Percentiles rank a stretch among this genome's conserved stretches.
Evolutionary conservation across 306 rosid genomes (phyloP).

Genomic region (Lithocarpus polystachyus): DNA sequence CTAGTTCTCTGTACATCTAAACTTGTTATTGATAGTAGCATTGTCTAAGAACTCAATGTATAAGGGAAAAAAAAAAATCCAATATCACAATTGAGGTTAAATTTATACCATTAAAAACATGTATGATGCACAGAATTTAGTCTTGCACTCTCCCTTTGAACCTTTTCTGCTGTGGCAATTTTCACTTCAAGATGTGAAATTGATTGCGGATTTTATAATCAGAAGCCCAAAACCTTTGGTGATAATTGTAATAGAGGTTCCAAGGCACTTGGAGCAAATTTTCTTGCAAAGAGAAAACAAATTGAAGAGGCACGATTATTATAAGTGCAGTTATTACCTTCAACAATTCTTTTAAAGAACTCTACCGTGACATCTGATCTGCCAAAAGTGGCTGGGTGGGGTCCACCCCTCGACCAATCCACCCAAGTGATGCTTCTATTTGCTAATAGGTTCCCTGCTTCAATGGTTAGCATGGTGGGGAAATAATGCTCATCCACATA

Average conservation of each 20-base stretch:
- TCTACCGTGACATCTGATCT: slow-evolving; percentile 48
- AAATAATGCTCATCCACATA: slow-evolving; percentile 96
- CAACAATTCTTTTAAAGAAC: slow-evolving; percentile 41
- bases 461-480: slow-evolving; percentile 85
- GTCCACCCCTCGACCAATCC: slow-evolving; percentile 97
- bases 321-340: slow-evolving; percentile 50
- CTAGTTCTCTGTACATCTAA: slow-evolving; percentile 44
- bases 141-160: neutral
- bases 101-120: neutral
- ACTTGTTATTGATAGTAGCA: slow-evolving; percentile 5
- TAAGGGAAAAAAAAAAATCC: neutral
- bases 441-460: slow-evolving; percentile 50
- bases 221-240: slow-evolving; percentile 56
- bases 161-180: too few relatives aligned
- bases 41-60: slow-evolving; percentile 1
- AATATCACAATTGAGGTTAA: neutral
- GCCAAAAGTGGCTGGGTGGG: slow-evolving; percentile 95
- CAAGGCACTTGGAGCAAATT: slow-evolving; percentile 87
- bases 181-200: neutral
- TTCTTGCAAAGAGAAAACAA: slow-evolving; percentile 82
- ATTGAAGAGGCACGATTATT: slow-evolving; percentile 45
- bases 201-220: slow-evolving; percentile 6
- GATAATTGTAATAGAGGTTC: slow-evolving; percentile 62
- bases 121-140: neutral
- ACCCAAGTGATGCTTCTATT: slow-evolving; percentile 95